Conservation (phyloP, 768 basidiomycete species). For the Ramaria sp. region DNA sequence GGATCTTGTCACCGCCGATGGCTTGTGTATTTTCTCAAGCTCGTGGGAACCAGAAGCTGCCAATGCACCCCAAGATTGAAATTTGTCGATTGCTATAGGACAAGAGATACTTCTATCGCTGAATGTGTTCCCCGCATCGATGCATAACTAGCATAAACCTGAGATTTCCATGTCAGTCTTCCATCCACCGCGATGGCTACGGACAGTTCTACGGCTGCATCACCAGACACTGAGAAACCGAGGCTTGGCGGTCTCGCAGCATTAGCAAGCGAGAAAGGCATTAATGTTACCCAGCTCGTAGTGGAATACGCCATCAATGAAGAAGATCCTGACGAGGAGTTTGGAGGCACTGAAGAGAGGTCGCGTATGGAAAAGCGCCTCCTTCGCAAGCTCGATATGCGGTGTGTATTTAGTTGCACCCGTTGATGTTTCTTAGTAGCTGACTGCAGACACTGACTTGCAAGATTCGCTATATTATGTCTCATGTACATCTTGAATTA, state of each 20-base stretch:
- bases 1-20: neutral
- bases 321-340: conserved; percentile 21
- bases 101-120: neutral
- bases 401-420: neutral
- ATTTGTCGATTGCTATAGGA: neutral
- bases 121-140: no score
- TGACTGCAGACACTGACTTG: conserved; percentile 14
- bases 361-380: conserved; percentile 40
- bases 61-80: no score
- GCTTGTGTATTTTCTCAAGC: neutral
- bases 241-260: neutral
- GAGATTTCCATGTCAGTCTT: neutral
- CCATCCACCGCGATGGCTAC: neutral
- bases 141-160: no score
- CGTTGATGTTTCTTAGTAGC: conserved; percentile 27
- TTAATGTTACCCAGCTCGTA: neutral
- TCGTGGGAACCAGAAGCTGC: neutral
- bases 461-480: conserved; percentile 17
- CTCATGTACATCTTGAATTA: conserved; percentile 27
- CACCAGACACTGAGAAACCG: neutral
- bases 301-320: neutral
- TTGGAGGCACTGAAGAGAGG: conserved; percentile 36
- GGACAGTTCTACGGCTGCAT: neutral
- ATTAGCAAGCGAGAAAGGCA: neutral
- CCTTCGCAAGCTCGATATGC: neutral